Evolutionary conservation across 2,329 filamentous ascomycete genomes (phyloP).

Genomic region (Aureobasidium sp.): DNA sequence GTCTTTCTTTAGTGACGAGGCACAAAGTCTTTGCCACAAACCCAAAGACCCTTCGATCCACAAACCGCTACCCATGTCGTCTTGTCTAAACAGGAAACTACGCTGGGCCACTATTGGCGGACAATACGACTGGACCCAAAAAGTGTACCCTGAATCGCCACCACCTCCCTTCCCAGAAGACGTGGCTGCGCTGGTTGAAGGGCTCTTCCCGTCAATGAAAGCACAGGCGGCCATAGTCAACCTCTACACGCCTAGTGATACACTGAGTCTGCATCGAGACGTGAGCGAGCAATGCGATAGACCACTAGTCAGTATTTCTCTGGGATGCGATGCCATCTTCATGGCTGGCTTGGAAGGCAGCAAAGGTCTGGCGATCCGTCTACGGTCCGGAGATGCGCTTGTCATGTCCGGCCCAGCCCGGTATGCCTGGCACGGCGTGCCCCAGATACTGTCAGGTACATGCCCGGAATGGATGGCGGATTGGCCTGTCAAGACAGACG

Average conservation of each 20-base stretch:
- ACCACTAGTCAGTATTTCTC: constrained; percentile 75
- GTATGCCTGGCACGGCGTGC: constrained; percentile 93
- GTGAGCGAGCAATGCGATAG: constrained; percentile 77
- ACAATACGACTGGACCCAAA: constrained; percentile 93
- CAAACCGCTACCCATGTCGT: constrained; percentile 61
- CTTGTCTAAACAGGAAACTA: constrained; percentile 70
- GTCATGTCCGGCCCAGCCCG: constrained; percentile 79
- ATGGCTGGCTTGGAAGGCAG: constrained; percentile 58
- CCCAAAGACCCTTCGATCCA: constrained; percentile 71
- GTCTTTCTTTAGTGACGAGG: constrained; percentile 49
- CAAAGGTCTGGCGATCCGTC: constrained; percentile 49
- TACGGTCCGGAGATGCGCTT: constrained; percentile 80
- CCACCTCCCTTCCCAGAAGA: constrained; percentile 71
- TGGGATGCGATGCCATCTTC: constrained; percentile 88
- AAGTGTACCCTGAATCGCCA: constrained; percentile 63
- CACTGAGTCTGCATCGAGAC: constrained; percentile 86
- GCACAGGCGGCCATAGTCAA: constrained; percentile 92
- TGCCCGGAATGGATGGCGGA: constrained; percentile 67
- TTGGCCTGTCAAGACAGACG: constrained; percentile 56
- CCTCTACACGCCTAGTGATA: constrained; percentile 84
- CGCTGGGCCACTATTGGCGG: constrained; percentile 93
- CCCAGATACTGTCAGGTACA: constrained; percentile 71
- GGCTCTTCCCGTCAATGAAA: constrained; percentile 67
- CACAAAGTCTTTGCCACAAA: constrained; percentile 23
- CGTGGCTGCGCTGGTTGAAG: constrained; percentile 59